These are phyloP conservation scores for Coemansia sp. DNA, from an alignment of 192 early-diverging fungal genomes.

Conservation along the genomic window DNA sequence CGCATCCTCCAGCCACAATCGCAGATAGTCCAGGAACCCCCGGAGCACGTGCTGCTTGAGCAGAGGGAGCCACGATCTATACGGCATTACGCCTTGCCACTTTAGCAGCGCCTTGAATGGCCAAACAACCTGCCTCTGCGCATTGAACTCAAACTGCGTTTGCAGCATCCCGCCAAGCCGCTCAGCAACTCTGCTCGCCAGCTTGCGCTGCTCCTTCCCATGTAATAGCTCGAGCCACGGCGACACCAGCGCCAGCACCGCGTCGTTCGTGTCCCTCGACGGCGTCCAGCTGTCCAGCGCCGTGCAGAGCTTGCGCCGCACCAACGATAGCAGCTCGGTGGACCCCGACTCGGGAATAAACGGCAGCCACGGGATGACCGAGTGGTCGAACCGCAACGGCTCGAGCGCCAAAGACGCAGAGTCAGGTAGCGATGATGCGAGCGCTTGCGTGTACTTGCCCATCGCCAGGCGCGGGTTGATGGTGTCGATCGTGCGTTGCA, in stretches of 20 bases:
- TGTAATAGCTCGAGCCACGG: constrained; percentile 40
- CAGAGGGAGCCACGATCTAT: constrained; percentile 23
- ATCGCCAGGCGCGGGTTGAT: constrained; percentile 25
- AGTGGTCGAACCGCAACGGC: constrained; percentile 23
- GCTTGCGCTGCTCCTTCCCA: constrained; percentile 22
- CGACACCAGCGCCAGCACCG: constrained; percentile 12
- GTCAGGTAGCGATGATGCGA: not conserved
- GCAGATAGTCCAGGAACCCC: constrained; percentile 29
- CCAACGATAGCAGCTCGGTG: constrained; percentile 23
- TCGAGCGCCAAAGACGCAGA: not conserved
- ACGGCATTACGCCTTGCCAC: constrained; percentile 35
- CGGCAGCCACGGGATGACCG: constrained; percentile 44
- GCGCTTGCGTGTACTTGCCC: not conserved
- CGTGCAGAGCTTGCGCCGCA: constrained; percentile 44
- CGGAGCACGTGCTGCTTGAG: constrained; percentile 13
- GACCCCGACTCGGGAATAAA: constrained; percentile 29
- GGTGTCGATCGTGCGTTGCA: constrained; percentile 20
- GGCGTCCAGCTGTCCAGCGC: constrained; percentile 34
- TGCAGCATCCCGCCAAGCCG: constrained; percentile 28
- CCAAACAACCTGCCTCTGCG: constrained; percentile 30
- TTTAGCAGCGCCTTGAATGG: constrained; percentile 35
- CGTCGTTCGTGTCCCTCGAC: constrained; percentile 26
- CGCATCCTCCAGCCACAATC: constrained; percentile 35
- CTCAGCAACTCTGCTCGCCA: constrained; percentile 15
- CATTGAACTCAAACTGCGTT: constrained; percentile 20